Percentiles rank a stretch among this genome's conserved stretches.
phyloP scores from a whole-genome alignment of 2,329 filamentous ascomycete species.

The Corinectria fuckeliana region DNA sequence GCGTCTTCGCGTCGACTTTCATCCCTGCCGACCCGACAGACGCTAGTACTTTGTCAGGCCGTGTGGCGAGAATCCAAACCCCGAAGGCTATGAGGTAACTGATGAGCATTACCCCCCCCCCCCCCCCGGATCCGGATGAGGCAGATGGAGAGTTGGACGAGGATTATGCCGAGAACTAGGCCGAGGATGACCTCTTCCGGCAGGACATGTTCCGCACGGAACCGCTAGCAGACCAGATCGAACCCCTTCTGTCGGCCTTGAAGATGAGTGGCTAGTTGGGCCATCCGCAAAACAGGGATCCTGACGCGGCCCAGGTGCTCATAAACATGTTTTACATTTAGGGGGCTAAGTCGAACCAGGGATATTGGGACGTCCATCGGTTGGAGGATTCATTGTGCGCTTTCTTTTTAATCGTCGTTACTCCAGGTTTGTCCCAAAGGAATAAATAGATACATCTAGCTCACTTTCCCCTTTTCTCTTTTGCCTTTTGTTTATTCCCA shows the following conservation, averaged over 20 bases:
- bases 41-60: constrained; percentile 11
- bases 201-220: constrained; percentile 5
- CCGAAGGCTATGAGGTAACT: neutral
- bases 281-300: no score
- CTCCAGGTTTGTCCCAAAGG: no score
- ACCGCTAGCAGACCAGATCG: neutral
- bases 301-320: no score
- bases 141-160: neutral
- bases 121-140: neutral
- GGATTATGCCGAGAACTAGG: neutral
- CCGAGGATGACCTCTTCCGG: neutral
- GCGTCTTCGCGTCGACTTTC: constrained; percentile 4
- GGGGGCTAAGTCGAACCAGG: no score
- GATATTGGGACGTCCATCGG: no score
- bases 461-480: no score
- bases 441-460: no score
- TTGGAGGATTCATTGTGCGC: no score
- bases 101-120: neutral
- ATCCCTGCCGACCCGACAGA: neutral
- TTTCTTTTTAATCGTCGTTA: no score
- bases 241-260: constrained; percentile 5
- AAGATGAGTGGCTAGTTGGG: no score
- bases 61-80: constrained; percentile 3
- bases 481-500: no score
- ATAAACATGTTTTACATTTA: no score